These are phyloP conservation scores for Rhodotorula sp. DNA, from an alignment of 1,284 basidiomycete species.

Conservation along the genomic window DNA sequence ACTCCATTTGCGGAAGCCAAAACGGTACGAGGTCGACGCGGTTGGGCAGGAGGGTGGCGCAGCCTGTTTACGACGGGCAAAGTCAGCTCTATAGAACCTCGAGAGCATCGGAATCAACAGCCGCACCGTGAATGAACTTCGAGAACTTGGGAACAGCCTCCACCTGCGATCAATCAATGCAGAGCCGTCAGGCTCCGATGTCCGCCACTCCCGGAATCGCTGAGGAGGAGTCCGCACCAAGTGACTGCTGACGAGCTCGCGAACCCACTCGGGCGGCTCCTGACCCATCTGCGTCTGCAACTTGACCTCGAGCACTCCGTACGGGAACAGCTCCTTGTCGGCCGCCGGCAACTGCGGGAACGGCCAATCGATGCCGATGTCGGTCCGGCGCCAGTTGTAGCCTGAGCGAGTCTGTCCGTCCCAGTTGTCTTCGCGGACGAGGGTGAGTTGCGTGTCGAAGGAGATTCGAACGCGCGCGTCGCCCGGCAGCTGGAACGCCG, in stretches of 20 bases:
- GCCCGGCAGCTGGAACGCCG: slow-evolving; percentile 96
- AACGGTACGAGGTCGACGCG: slow-evolving; percentile 98
- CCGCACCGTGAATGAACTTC: slow-evolving; percentile 80
- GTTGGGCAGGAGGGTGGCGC: slow-evolving; percentile 85
- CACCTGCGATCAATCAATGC: slow-evolving; percentile 2
- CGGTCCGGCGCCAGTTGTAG: slow-evolving; percentile 89
- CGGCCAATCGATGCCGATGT: slow-evolving; percentile 64
- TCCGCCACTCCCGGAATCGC: slow-evolving; percentile 52
- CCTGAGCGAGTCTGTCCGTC: slow-evolving; percentile 74
- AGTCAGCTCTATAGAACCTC: background rate
- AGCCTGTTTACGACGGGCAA: slow-evolving; percentile 57
- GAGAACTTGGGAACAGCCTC: slow-evolving; percentile 49
- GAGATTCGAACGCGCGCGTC: slow-evolving; percentile 98
- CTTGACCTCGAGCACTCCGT: slow-evolving; percentile 91
- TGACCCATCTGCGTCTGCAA: slow-evolving; percentile 95
- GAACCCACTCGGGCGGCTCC: slow-evolving; percentile 94
- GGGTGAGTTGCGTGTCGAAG: slow-evolving; percentile 91
- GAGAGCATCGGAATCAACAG: too few species aligned
- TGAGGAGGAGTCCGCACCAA: slow-evolving; percentile 74
- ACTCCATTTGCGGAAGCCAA: slow-evolving; percentile 91
- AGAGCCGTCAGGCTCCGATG: background rate
- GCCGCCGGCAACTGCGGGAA: slow-evolving; percentile 73
- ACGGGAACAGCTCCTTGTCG: slow-evolving; percentile 92
- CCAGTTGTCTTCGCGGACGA: slow-evolving; percentile 97
- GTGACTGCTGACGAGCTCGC: slow-evolving; percentile 89